phyloP scores from a whole-genome alignment of 2,329 filamentous ascomycete genomes.

The Monilinia aucupariae region DNA sequence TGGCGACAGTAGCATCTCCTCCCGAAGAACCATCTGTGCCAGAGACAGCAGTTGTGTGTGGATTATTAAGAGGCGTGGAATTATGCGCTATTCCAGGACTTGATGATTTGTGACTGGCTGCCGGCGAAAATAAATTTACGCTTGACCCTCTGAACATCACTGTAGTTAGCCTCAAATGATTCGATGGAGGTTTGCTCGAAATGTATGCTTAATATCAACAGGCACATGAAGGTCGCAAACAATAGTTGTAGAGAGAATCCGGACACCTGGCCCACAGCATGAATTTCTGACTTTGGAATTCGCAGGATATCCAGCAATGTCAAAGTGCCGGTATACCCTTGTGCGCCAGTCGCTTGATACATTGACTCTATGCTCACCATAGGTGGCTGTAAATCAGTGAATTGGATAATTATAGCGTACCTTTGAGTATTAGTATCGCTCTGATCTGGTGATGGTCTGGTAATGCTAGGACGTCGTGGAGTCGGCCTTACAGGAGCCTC shows the following conservation, averaged over 20 bases:
- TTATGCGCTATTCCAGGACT: slow-evolving; percentile 38
- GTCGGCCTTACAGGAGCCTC: slow-evolving; percentile 31
- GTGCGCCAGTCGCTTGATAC: neutral
- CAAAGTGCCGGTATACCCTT: neutral
- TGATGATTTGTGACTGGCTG: slow-evolving; percentile 53
- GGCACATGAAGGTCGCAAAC: neutral
- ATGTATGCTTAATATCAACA: neutral
- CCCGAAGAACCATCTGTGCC: neutral
- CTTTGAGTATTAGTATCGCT: slow-evolving; percentile 21
- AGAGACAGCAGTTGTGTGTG: neutral
- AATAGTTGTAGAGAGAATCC: neutral
- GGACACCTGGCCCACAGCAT: neutral
- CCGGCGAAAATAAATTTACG: slow-evolving; percentile 43
- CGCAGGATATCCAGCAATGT: neutral
- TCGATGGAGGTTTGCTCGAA: neutral
- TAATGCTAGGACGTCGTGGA: slow-evolving; percentile 25
- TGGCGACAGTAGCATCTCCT: neutral
- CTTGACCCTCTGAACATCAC: neutral
- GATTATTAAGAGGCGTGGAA: neutral
- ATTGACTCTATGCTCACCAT: neutral
- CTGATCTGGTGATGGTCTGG: slow-evolving; percentile 20
- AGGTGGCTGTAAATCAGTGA: neutral
- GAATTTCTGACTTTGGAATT: neutral
- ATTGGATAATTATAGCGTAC: slow-evolving; percentile 16
- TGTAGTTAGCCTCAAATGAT: slow-evolving; percentile 10